A percentile compares a stretch with the other conserved stretches of the same genome.
Conservation (phyloP, 805 yeast species). For the Suhomyces sp. region DNA sequence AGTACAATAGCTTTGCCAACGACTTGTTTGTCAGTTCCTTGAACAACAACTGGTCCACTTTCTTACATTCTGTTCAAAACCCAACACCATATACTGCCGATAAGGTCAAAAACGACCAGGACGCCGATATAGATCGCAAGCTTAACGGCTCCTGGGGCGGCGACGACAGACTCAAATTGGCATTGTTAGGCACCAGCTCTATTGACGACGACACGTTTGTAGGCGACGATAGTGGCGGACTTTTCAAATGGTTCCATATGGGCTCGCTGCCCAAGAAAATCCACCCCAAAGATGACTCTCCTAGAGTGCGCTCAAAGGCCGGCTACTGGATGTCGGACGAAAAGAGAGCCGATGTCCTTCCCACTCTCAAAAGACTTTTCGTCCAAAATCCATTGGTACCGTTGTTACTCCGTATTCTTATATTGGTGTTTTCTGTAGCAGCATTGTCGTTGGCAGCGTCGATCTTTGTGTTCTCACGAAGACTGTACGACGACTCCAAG, state of each 20-base stretch:
- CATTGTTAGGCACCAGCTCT: constrained; percentile 41
- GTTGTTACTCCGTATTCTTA: constrained; percentile 57
- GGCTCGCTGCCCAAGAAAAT: background rate
- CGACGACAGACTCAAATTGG: constrained; percentile 54
- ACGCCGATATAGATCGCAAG: constrained; percentile 36
- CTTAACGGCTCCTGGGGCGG: constrained; percentile 65
- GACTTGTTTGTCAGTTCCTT: constrained; percentile 37
- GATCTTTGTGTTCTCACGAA: constrained; percentile 44
- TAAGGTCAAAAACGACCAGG: constrained; percentile 13
- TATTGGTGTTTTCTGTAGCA: constrained; percentile 51
- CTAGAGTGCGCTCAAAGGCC: constrained; percentile 48
- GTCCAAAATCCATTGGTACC: constrained; percentile 81
- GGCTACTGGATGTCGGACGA: constrained; percentile 68
- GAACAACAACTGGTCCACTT: constrained; percentile 51
- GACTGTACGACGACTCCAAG: constrained; percentile 29
- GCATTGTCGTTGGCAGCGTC: constrained; percentile 73
- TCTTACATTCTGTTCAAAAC: constrained; percentile 45
- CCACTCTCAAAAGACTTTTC: constrained; percentile 56
- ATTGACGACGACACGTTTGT: constrained; percentile 29
- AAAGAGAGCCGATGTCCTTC: constrained; percentile 61
- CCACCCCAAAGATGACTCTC: constrained; percentile 3
- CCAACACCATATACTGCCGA: constrained; percentile 39
- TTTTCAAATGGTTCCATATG: background rate
- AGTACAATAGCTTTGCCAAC: constrained; percentile 33
- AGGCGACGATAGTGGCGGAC: constrained; percentile 3